These are phyloP conservation scores for Termitomyces sp. DNA, from an alignment of 768 basidiomycete species.

Conservation along the genomic window DNA sequence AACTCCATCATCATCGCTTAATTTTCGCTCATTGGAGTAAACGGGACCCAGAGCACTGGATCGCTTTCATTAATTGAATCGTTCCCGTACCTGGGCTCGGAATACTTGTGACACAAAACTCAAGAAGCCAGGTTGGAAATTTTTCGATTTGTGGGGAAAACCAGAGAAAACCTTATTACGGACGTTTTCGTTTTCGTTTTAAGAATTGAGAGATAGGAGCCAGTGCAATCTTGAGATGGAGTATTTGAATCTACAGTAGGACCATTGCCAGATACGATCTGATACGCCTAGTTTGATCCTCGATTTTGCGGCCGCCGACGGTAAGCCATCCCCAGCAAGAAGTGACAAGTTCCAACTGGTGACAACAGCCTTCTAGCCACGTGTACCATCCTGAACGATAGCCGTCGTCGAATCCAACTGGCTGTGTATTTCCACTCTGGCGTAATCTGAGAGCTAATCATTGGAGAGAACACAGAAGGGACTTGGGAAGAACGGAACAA, in stretches of 20 bases:
- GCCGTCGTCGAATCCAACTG: background rate
- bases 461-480: constrained; percentile 14
- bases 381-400: constrained; percentile 4
- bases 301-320: background rate
- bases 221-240: too few relatives aligned
- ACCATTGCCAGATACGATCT: too few relatives aligned
- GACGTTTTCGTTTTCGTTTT: too few relatives aligned
- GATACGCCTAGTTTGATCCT: too few relatives aligned
- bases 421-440: constrained; percentile 12
- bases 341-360: too few relatives aligned
- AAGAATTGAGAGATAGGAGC: too few relatives aligned
- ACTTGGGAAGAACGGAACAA: too few relatives aligned
- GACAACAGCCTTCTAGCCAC: constrained; percentile 7
- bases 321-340: too few relatives aligned
- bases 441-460: constrained; percentile 23
- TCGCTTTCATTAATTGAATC: constrained; percentile 10
- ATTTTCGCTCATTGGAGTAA: constrained; percentile 11
- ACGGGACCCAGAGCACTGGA: constrained; percentile 9
- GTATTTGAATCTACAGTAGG: too few relatives aligned
- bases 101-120: constrained; percentile 19
- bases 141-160: background rate
- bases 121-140: constrained; percentile 7
- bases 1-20: constrained; percentile 15
- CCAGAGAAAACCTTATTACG: background rate
- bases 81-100: constrained; percentile 17